Evolutionary conservation across 768 basidiomycete species (phyloP).

Genomic region (Gautieria morchelliformis): DNA sequence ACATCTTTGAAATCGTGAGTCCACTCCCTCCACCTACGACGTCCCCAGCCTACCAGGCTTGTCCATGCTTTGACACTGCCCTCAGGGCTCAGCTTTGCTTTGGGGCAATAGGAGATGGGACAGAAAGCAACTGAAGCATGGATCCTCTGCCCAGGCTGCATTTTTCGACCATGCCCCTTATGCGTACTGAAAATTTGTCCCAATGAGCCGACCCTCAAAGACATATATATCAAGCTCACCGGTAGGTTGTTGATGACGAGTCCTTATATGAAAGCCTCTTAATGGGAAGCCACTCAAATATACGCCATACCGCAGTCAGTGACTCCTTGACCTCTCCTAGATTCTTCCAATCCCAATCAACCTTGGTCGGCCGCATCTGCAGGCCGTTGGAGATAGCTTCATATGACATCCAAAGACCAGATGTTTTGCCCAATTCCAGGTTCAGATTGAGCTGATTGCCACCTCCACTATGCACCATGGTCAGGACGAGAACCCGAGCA

Average conservation of each 20-base stretch:
- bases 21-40: neutral
- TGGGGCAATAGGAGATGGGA: constrained; percentile 6
- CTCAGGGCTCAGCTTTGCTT: neutral
- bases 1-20: neutral
- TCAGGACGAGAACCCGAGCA: neutral
- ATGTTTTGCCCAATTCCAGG: constrained; percentile 9
- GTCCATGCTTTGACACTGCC: neutral
- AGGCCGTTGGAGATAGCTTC: constrained; percentile 22
- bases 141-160: constrained; percentile 10
- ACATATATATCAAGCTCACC: neutral
- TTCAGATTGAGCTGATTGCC: constrained; percentile 10
- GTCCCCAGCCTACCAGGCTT: neutral
- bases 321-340: neutral
- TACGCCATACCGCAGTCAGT: neutral
- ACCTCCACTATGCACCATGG: constrained; percentile 12
- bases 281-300: neutral
- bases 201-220: neutral
- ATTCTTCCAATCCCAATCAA: constrained; percentile 6
- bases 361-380: constrained; percentile 8
- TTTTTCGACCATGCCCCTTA: constrained; percentile 6
- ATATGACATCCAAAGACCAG: constrained; percentile 25
- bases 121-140: constrained; percentile 14
- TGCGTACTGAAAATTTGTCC: neutral
- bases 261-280: neutral
- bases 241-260: neutral